Evolutionary conservation across 108 stramenopile species (phyloP).

Genomic region (Cyclostephanos invisitatus): DNA sequence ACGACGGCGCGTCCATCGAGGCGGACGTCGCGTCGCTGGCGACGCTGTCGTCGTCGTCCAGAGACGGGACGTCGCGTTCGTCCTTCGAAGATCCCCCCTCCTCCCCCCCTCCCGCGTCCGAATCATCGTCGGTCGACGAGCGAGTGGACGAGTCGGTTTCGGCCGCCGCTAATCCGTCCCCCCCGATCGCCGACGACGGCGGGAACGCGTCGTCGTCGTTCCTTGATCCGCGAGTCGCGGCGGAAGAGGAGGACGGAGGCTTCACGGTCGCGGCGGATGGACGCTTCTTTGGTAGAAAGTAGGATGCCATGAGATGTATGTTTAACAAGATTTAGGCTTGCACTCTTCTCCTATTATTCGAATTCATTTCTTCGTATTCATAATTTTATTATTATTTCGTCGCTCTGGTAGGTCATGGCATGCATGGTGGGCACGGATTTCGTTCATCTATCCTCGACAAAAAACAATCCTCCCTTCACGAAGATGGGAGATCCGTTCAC

Average conservation of each 20-base stretch:
- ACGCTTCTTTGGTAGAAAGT: not conserved
- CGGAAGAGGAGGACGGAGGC: not conserved
- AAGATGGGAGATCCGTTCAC: no score
- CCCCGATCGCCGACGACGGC: not conserved
- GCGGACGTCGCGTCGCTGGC: not conserved
- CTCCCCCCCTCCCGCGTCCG: no score
- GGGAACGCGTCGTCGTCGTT: not conserved
- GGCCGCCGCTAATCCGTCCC: not conserved
- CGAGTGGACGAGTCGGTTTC: not conserved
- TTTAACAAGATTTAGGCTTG: not conserved
- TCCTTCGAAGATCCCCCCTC: not conserved
- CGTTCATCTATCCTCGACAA: no score
- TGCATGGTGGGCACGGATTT: no score
- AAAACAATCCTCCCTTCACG: no score
- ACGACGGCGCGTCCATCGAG: not conserved
- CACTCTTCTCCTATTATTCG: no score
- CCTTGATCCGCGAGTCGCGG: not conserved
- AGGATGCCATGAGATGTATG: not conserved
- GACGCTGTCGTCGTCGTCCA: not conserved
- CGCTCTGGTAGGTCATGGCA: no score
- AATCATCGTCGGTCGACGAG: not conserved
- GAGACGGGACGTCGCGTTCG: not conserved
- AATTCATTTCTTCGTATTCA: no score
- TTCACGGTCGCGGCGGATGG: slow-evolving; percentile 2
- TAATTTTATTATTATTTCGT: no score